Conservation (phyloP, 148 eudicot genomes). For the Dysphania ambrosioides region DNA sequence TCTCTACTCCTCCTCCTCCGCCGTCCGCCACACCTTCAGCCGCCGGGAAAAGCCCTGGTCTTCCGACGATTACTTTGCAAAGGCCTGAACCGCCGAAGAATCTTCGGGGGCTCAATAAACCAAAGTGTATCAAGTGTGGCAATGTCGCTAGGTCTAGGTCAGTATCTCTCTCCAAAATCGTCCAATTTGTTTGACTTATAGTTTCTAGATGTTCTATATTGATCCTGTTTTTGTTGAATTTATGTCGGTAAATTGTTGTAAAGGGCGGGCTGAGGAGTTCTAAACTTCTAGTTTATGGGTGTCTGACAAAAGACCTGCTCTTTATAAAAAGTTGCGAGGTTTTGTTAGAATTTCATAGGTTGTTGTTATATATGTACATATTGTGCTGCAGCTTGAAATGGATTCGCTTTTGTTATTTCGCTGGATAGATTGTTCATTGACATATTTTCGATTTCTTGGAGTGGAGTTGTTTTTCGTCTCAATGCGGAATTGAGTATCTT, state of each 20-base stretch:
- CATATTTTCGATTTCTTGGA: background rate
- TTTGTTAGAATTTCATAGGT: too few species aligned
- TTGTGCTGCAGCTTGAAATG: background rate
- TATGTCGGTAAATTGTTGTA: too few species aligned
- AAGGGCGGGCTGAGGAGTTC: too few species aligned
- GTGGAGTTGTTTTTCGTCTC: background rate
- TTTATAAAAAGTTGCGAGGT: too few species aligned
- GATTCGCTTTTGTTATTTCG: background rate
- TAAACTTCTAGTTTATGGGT: too few species aligned
- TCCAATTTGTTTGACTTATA: background rate
- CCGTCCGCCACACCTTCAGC: background rate
- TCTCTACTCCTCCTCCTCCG: constrained; percentile 5
- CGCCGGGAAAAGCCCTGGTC: constrained; percentile 9
- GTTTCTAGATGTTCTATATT: too few species aligned
- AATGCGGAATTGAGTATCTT: background rate
- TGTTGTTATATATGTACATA: too few species aligned
- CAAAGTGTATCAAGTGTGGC: constrained; percentile 51
- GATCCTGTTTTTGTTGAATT: too few species aligned
- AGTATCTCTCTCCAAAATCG: background rate
- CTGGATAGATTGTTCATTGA: background rate
- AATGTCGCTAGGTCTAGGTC: constrained; percentile 53
- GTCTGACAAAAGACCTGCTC: background rate
- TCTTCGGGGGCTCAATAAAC: constrained; percentile 46
- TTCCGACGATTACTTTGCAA: constrained; percentile 22
- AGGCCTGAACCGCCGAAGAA: constrained; percentile 33